phyloP scores from a whole-genome alignment of 2,329 filamentous ascomycete species.

The Pseudogymnoascus destructans region DNA sequence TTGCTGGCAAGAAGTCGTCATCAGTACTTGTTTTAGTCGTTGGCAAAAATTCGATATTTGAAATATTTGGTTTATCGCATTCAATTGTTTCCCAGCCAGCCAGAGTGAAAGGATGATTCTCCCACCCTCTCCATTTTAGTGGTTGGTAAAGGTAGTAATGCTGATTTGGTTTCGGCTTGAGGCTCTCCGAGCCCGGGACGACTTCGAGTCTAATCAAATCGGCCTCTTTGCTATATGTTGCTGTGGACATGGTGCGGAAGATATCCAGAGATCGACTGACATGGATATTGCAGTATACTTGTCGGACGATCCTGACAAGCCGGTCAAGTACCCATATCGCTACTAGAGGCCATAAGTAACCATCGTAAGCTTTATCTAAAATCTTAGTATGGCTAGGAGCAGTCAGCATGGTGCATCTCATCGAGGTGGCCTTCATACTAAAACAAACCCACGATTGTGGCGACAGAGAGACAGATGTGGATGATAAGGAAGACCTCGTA shows the following conservation, averaged over 20 bases:
- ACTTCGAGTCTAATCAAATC: constrained; percentile 37
- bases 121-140: constrained; percentile 32
- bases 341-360: constrained; percentile 37
- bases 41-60: background rate
- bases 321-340: constrained; percentile 37
- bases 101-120: constrained; percentile 39
- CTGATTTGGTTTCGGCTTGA: constrained; percentile 31
- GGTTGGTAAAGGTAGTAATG: constrained; percentile 39
- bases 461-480: constrained; percentile 39
- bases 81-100: constrained; percentile 20
- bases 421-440: constrained; percentile 25
- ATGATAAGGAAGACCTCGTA: constrained; percentile 39
- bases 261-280: constrained; percentile 23
- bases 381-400: constrained; percentile 32
- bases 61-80: background rate
- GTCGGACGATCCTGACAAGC: constrained; percentile 30
- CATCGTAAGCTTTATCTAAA: constrained; percentile 36
- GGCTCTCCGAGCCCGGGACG: constrained; percentile 24
- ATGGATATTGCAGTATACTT: constrained; percentile 33
- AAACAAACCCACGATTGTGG: constrained; percentile 38
- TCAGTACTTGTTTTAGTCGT: background rate
- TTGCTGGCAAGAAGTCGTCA: background rate
- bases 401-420: background rate
- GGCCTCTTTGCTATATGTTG: constrained; percentile 31
- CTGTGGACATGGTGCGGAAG: constrained; percentile 27